These are phyloP conservation scores for Stellera chamaejasme DNA, from an alignment of 345 rosid genomes.

Conservation along the genomic window DNA sequence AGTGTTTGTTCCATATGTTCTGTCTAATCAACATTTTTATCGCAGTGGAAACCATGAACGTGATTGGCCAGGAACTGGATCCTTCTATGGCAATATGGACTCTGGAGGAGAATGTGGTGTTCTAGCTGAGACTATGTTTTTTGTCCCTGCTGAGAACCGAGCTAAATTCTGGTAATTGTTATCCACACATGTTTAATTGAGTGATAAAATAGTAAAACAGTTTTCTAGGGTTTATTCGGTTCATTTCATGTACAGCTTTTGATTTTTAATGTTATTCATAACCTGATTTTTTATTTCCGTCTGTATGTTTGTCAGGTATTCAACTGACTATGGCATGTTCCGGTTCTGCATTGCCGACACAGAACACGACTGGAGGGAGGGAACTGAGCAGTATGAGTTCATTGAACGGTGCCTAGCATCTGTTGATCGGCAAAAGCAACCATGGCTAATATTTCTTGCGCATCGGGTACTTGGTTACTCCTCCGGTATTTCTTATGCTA, in stretches of 20 bases:
- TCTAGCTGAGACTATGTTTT: constrained; percentile 58
- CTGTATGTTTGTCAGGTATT: constrained; percentile 28
- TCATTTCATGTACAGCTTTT: too few relatives aligned
- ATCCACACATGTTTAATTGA: too few relatives aligned
- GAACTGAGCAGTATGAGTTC: constrained; percentile 56
- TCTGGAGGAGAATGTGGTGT: constrained; percentile 74
- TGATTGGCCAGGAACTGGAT: constrained; percentile 30
- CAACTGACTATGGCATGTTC: constrained; percentile 74
- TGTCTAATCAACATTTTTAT: not conserved
- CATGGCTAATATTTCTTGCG: constrained; percentile 71
- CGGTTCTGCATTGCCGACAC: constrained; percentile 70
- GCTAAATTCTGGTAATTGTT: constrained; percentile 39
- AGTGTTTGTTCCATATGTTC: too few relatives aligned
- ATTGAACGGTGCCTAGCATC: constrained; percentile 65
- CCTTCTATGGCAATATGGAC: constrained; percentile 36
- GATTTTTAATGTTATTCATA: too few relatives aligned
- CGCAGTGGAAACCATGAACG: constrained; percentile 37
- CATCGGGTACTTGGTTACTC: constrained; percentile 83
- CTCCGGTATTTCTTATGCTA: constrained; percentile 31
- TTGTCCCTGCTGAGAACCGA: constrained; percentile 54
- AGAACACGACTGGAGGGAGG: constrained; percentile 88
- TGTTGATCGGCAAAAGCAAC: constrained; percentile 68
- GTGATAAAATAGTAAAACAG: too few relatives aligned
- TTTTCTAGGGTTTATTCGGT: too few relatives aligned
- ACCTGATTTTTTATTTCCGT: too few relatives aligned